Conservation (phyloP, 139 green algal genomes). For the Haematococcus sp. region DNA sequence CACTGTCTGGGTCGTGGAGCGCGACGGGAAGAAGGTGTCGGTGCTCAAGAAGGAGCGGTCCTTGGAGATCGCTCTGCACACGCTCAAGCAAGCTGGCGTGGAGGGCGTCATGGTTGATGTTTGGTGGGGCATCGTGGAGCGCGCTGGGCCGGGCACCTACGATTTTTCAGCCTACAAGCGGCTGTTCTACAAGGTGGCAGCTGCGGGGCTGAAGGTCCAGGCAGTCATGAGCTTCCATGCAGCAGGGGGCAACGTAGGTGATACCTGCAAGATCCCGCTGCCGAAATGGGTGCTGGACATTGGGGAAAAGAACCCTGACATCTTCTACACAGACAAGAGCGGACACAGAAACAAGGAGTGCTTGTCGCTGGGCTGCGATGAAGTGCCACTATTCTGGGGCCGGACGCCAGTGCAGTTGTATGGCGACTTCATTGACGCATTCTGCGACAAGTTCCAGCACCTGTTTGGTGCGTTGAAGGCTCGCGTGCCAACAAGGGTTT, state of each 20-base stretch:
- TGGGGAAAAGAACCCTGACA: constrained; percentile 84
- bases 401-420: constrained; percentile 92
- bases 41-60: constrained; percentile 83
- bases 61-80: constrained; percentile 79
- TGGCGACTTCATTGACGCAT: constrained; percentile 88
- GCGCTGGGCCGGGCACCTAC: constrained; percentile 67
- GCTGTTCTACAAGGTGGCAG: constrained; percentile 57
- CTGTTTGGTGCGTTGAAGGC: constrained; percentile 46
- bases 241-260: constrained; percentile 87
- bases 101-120: constrained; percentile 94
- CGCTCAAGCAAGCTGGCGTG: constrained; percentile 80
- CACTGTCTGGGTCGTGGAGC: constrained; percentile 92
- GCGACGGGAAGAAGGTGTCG: constrained; percentile 58
- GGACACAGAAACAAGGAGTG: constrained; percentile 91
- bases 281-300: constrained; percentile 93
- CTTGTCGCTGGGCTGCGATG: constrained; percentile 90
- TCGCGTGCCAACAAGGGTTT: too few species aligned
- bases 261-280: constrained; percentile 91
- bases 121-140: constrained; percentile 89
- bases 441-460: constrained; percentile 75
- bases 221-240: constrained; percentile 94
- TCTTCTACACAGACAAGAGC: constrained; percentile 93
- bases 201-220: constrained; percentile 61
- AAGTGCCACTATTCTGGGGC: constrained; percentile 76
- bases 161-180: constrained; percentile 85